Conservation (phyloP, 2,329 filamentous ascomycete genomes). For the Penicillium sp. region DNA sequence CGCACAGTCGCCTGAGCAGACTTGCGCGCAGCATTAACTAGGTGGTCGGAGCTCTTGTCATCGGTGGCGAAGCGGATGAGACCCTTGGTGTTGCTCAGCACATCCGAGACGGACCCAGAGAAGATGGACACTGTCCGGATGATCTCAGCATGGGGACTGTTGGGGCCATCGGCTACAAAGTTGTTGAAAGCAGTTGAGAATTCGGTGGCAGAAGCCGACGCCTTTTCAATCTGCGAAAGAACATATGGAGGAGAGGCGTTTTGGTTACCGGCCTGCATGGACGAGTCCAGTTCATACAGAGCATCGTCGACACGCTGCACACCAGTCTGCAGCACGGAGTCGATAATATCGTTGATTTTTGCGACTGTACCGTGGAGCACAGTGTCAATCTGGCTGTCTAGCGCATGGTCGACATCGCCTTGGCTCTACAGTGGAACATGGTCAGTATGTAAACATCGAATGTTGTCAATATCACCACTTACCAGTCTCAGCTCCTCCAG, state of each 20-base stretch:
- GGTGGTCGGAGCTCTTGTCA: conserved; percentile 86
- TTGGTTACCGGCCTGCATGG: conserved; percentile 98
- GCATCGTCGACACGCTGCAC: conserved; percentile 94
- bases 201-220: conserved; percentile 88
- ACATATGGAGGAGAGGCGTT: conserved; percentile 94
- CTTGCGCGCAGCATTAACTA: conserved; percentile 78
- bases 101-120: conserved; percentile 85
- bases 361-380: conserved; percentile 81
- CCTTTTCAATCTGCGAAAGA: conserved; percentile 95
- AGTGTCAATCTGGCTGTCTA: conserved; percentile 89
- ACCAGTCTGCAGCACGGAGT: conserved; percentile 90
- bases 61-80: conserved; percentile 89
- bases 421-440: conserved; percentile 51
- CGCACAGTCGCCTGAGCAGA: conserved; percentile 84
- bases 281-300: conserved; percentile 93
- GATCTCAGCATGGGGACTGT: conserved; percentile 82
- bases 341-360: conserved; percentile 97
- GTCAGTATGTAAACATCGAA: neutral
- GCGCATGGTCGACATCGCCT: conserved; percentile 72
- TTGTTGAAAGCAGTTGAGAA: conserved; percentile 98
- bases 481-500: conserved; percentile 77
- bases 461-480: conserved; percentile 16
- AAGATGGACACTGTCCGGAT: conserved; percentile 92
- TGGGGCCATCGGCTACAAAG: conserved; percentile 94
- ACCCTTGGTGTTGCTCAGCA: conserved; percentile 95